phyloP scores from a whole-genome alignment of 1,284 basidiomycete species.

The Ceratobasidium sp. region DNA sequence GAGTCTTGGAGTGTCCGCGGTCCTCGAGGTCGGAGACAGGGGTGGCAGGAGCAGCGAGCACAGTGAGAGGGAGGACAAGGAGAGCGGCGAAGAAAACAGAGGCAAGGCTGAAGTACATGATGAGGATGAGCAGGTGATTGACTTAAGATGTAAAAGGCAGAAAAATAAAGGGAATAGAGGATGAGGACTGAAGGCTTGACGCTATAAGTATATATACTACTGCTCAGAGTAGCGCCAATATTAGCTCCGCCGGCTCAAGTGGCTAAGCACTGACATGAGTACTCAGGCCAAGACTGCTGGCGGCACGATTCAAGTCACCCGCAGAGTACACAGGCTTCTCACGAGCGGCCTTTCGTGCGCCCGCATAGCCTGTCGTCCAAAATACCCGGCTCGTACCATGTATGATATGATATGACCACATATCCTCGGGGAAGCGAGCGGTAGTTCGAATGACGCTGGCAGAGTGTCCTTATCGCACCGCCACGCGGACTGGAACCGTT shows the following conservation, averaged over 20 bases:
- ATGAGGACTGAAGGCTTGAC: neutral
- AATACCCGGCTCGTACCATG: neutral
- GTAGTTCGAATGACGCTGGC: neutral
- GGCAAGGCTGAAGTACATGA: constrained; percentile 35
- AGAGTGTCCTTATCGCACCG: neutral
- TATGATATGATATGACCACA: neutral
- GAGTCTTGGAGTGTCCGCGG: neutral
- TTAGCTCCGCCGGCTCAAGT: neutral
- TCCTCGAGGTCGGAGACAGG: neutral
- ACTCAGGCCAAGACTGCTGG: neutral
- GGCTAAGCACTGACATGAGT: neutral
- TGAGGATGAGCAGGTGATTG: constrained; percentile 14
- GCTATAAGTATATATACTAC: neutral
- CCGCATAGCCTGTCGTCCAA: neutral
- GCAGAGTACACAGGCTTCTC: no score
- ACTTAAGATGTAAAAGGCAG: neutral
- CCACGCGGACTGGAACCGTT: neutral
- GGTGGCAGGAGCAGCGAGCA: constrained; percentile 8
- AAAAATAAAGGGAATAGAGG: no score
- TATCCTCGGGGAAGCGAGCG: neutral
- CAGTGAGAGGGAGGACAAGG: constrained; percentile 34
- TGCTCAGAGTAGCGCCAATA: neutral
- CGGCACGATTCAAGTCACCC: no score
- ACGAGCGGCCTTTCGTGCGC: neutral
- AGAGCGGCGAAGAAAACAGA: constrained; percentile 18